Percentiles rank a stretch among this genome's conserved stretches.
phyloP scores from a whole-genome alignment of 148 eudicot genomes.

The Spergularia marina region DNA sequence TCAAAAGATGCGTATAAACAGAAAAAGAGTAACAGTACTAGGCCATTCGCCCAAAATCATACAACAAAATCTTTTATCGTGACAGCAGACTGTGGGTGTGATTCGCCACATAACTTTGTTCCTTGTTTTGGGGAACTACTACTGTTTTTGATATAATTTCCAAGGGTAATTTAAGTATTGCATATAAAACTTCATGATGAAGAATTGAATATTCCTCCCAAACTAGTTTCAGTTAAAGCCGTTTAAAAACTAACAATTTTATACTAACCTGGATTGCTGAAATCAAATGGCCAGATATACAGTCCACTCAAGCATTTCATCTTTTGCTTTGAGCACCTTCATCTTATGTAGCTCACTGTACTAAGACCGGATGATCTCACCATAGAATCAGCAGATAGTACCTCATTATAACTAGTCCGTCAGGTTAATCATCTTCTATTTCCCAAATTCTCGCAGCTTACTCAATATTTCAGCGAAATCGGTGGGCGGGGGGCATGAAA shows the following conservation, averaged over 20 bases:
- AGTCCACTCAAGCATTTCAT: neutral
- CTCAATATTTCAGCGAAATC: slow-evolving; percentile 62
- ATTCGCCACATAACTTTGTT: no score
- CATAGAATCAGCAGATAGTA: neutral
- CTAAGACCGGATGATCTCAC: neutral
- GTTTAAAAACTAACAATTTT: neutral
- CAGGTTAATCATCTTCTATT: slow-evolving; percentile 12
- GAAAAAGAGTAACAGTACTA: no score
- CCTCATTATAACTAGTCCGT: neutral
- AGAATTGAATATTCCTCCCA: no score
- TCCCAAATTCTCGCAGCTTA: slow-evolving; percentile 41
- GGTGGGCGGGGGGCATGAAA: slow-evolving; percentile 75
- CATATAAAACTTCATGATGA: no score
- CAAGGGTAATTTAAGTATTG: no score
- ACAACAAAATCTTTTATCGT: no score
- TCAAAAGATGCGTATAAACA: no score
- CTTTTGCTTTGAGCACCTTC: neutral
- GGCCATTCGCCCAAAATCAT: no score
- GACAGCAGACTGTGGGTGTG: no score
- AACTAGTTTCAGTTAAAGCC: no score
- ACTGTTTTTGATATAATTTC: no score
- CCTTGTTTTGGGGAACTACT: no score
- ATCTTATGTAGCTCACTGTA: neutral
- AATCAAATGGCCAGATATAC: neutral
- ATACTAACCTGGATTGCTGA: slow-evolving; percentile 10